A percentile compares a stretch with the other conserved stretches of the same genome.
Conservation (phyloP, 2,329 filamentous ascomycete species). For the Fusarium sp. region DNA sequence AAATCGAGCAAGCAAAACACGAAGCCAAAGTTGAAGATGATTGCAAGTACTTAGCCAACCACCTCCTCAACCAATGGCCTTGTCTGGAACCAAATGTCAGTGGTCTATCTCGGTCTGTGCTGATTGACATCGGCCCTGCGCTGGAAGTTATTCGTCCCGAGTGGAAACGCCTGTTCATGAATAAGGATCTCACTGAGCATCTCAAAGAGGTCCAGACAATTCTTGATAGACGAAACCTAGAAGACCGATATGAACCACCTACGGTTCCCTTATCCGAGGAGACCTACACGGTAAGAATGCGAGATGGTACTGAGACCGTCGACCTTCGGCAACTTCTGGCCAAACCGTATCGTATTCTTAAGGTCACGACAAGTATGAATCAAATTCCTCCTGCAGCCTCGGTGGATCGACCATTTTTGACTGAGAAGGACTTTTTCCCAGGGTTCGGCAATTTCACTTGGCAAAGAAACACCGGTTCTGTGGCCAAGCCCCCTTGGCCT, state of each 20-base stretch:
- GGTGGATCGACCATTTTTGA: conserved; percentile 20
- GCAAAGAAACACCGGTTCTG: not conserved
- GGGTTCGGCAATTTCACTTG: not conserved
- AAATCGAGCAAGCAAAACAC: conserved; percentile 31
- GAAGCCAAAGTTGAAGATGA: conserved; percentile 40
- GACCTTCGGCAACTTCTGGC: conserved; percentile 30
- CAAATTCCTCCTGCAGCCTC: not conserved
- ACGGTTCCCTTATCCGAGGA: conserved; percentile 27
- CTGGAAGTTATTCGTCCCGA: conserved; percentile 40
- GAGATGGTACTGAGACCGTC: conserved; percentile 31
- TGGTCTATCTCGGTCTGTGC: conserved; percentile 17
- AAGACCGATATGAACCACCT: conserved; percentile 25
- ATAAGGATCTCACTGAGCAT: conserved; percentile 34
- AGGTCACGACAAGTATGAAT: not conserved
- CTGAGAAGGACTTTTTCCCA: conserved; percentile 1
- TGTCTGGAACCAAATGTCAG: conserved; percentile 36
- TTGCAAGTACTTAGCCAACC: conserved; percentile 34
- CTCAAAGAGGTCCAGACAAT: conserved; percentile 31
- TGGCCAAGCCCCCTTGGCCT: not conserved
- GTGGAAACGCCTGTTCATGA: conserved; percentile 40
- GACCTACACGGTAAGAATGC: conserved; percentile 21
- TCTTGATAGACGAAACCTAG: conserved; percentile 26
- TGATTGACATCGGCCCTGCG: conserved; percentile 39
- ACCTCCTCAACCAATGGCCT: conserved; percentile 42
- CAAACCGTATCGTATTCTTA: conserved; percentile 23